These are phyloP conservation scores for Penicillium bialowiezense DNA, from an alignment of 495 filamentous ascomycete species.

Conservation along the genomic window DNA sequence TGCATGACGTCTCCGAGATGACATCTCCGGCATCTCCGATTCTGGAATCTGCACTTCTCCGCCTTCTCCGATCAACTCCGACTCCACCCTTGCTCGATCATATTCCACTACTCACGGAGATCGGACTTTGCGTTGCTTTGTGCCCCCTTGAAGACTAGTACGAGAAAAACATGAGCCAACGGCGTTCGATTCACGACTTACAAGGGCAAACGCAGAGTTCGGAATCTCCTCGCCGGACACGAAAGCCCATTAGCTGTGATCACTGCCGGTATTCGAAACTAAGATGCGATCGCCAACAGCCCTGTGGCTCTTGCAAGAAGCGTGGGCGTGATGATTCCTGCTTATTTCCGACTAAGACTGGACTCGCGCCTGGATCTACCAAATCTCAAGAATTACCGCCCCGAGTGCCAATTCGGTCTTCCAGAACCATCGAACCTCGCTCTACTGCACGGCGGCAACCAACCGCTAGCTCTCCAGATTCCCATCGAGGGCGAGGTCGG, in stretches of 20 bases:
- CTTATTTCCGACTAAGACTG: neutral
- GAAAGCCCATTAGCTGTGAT: slow-evolving; percentile 16
- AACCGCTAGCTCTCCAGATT: neutral
- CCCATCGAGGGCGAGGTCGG: neutral
- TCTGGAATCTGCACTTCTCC: too few relatives aligned
- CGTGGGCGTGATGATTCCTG: slow-evolving; percentile 4
- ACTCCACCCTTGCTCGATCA: too few relatives aligned
- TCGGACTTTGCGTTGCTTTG: too few relatives aligned
- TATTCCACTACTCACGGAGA: too few relatives aligned
- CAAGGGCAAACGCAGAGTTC: neutral
- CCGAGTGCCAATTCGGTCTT: neutral
- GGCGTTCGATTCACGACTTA: too few relatives aligned
- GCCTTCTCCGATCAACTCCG: too few relatives aligned
- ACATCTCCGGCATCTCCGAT: too few relatives aligned
- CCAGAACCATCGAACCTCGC: neutral
- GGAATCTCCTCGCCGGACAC: slow-evolving; percentile 6
- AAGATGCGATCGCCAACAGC: slow-evolving; percentile 22
- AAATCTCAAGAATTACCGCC: neutral
- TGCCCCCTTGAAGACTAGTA: too few relatives aligned
- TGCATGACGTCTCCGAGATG: too few relatives aligned
- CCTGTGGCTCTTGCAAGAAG: slow-evolving; percentile 15
- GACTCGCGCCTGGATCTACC: neutral
- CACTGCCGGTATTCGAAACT: slow-evolving; percentile 21
- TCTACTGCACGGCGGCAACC: too few relatives aligned
- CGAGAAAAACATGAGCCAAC: too few relatives aligned